Base-by-base conservation (phyloP, 1,139 yeast species). In the Nakaseomyces bracarensis region DNA sequence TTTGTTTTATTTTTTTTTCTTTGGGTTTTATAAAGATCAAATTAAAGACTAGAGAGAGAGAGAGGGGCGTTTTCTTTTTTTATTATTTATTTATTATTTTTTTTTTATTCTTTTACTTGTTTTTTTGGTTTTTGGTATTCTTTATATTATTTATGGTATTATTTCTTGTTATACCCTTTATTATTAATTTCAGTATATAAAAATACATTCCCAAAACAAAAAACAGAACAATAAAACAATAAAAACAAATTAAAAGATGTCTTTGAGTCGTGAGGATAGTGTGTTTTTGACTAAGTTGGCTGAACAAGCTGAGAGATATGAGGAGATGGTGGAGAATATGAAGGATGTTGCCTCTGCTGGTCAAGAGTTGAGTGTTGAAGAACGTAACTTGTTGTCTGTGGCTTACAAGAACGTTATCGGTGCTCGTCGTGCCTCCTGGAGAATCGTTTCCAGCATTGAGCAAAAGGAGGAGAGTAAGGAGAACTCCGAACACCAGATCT, bases 301-400 rank as follows among this genome's bases (percentile, higher is more conserved):
- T 61, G 98, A 91, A 73, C 97, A 91, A 75, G 97, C 98, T 61
- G 98, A 91, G 74, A 94, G 98, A 71, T 91, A 91, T 68, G 98
- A 91, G 72, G 98, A 93, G 72, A 89, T 87, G 97, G 97, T 91
- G 58, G 96, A 87, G 68, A 85, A 85, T 72, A 91, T 91, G 97
- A 89, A 89, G 70, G 84, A 86, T 47, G 97, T 91, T 63, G 96
- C 96, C 55, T 82, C 95, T 37, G 77, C 95, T 39, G 96, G 96
- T 51, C 89, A 86, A 69, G 97, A 89, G 68, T 75, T 91, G 60
- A 82, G 94, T 31, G 96, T 91, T 53, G 98, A 91, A 71, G 98
- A 91, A 73, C 89, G 98, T 71, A 91, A 91, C 70, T 77, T 91
- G 60, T 77, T 91, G 60, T 86, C 96, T 29, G 96, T 91, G 55